Base-by-base conservation (phyloP, 257 asterid species). In the Petunia axillaris region DNA sequence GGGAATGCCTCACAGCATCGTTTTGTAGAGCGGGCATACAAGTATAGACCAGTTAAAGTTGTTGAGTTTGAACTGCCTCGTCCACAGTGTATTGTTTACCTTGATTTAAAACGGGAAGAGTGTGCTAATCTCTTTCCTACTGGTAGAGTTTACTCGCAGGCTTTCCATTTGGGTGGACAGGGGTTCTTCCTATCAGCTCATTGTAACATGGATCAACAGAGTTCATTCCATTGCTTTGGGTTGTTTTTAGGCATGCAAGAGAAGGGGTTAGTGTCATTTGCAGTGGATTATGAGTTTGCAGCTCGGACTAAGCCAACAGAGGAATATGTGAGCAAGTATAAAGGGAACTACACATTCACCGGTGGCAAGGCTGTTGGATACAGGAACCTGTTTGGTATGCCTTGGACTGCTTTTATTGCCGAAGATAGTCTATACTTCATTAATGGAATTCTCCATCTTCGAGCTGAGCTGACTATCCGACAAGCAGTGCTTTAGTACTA, bases 131-230 rank as follows among this genome's bases (percentile, higher is more conserved):
- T 81, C 41, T 81, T 74, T 50, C 84, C 84, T 41, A 48, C 81
- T 37, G 76, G 80, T 48, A 62, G 66, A 75, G 81, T 81, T 13
- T 81, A 48, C 38, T 81, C 84, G 3, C 58, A 81, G 60, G 84
- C 76, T 39, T 81, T 81, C 77, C 81, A 81, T 81, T 64, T 81
- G 64, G 80, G 81, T 11, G 84, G 80, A 62, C 80, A 81, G 36
- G 84, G 77, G 7, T 81, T 81, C 52, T 60, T 64, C 80, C 58
- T 75, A 57, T 81, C 80, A 14, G 84, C 81, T 50, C 80, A 62
- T 64, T 81, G 84, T 39, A 81, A 81, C 81, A 81, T 74, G 80
- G 52, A 75, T 74, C 84, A 81, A 74, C 81, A 48, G 48, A 75
- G 80, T 75, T 3, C 80, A 35, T 75, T 62, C 76, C 76, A 75